phyloP scores from a whole-genome alignment of 1,284 basidiomycete genomes.

The Tilletia setariae region DNA sequence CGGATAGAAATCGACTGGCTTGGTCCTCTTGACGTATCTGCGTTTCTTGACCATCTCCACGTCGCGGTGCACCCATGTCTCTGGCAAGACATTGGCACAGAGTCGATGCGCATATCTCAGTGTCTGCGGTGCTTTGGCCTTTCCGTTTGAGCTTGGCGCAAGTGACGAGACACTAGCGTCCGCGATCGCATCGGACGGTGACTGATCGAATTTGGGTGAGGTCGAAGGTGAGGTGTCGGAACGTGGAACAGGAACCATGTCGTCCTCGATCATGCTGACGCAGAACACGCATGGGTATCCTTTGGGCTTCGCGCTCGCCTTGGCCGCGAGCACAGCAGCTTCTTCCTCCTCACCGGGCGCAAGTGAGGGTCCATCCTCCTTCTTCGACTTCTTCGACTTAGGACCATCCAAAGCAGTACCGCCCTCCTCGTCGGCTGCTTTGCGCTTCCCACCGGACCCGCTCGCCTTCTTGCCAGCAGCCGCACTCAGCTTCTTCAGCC shows the following conservation, averaged over 20 bases:
- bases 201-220: background rate
- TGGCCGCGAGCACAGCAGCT: background rate
- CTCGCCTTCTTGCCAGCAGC: slow-evolving; percentile 23
- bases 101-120: slow-evolving; percentile 43
- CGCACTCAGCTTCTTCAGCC: slow-evolving; percentile 23
- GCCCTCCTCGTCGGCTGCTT: slow-evolving; percentile 25
- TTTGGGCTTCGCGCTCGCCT: background rate
- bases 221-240: background rate
- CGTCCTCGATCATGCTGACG: slow-evolving; percentile 37
- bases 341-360: slow-evolving; percentile 1
- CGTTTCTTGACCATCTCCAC: background rate
- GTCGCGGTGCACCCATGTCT: slow-evolving; percentile 40
- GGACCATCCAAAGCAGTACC: slow-evolving; percentile 25
- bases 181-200: background rate
- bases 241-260: slow-evolving; percentile 34
- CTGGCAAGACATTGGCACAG: slow-evolving; percentile 49
- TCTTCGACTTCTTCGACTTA: slow-evolving; percentile 15
- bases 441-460: slow-evolving; percentile 26
- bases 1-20: background rate
- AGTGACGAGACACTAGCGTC: background rate
- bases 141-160: background rate
- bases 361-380: background rate
- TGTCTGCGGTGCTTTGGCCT: slow-evolving; percentile 24
- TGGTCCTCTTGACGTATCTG: background rate
- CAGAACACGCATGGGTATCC: slow-evolving; percentile 55